A percentile compares a stretch with the other conserved stretches of the same genome.
Conservation (phyloP, 169 alveolate species). For the Babesia ovis region DNA sequence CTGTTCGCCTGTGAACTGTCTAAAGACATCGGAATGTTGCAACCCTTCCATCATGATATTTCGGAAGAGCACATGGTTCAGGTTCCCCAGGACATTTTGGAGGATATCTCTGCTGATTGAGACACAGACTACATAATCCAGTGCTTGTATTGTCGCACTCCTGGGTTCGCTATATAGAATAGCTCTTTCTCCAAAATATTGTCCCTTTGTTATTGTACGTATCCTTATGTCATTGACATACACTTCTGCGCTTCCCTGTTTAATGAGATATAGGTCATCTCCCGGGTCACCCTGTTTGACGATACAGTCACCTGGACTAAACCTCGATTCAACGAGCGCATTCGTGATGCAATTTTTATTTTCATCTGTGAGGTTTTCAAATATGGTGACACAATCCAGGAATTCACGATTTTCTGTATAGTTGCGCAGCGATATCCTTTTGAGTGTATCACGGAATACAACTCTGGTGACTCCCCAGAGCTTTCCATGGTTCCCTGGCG, state of each 20-base stretch:
- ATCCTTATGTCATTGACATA: conserved; percentile 79
- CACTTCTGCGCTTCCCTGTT: conserved; percentile 88
- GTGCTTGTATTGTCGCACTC: conserved; percentile 90
- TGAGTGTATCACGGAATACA: conserved; percentile 88
- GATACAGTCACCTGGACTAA: conserved; percentile 81
- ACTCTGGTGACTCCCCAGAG: conserved; percentile 93
- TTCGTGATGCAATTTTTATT: conserved; percentile 88
- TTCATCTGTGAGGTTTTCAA: conserved; percentile 84
- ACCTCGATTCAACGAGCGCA: conserved; percentile 85
- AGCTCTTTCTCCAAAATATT: conserved; percentile 93
- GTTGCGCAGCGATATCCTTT: conserved; percentile 85
- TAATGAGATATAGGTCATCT: conserved; percentile 86
- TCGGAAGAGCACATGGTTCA: conserved; percentile 85
- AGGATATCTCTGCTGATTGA: conserved; percentile 82
- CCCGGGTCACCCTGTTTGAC: conserved; percentile 91
- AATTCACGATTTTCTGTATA: conserved; percentile 87
- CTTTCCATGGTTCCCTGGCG: conserved; percentile 89
- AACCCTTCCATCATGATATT: conserved; percentile 82
- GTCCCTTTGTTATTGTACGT: conserved; percentile 85
- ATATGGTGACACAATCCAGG: conserved; percentile 86
- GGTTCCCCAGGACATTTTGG: conserved; percentile 82
- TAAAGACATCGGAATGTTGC: conserved; percentile 83
- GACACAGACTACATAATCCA: conserved; percentile 81
- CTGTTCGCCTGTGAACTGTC: conserved; percentile 83
- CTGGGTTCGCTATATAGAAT: conserved; percentile 89